A percentile compares a stretch with the other conserved stretches of the same genome.
Evolutionary conservation across 2,329 filamentous ascomycete species (phyloP).

Genomic region (Blastomyces parvus): DNA sequence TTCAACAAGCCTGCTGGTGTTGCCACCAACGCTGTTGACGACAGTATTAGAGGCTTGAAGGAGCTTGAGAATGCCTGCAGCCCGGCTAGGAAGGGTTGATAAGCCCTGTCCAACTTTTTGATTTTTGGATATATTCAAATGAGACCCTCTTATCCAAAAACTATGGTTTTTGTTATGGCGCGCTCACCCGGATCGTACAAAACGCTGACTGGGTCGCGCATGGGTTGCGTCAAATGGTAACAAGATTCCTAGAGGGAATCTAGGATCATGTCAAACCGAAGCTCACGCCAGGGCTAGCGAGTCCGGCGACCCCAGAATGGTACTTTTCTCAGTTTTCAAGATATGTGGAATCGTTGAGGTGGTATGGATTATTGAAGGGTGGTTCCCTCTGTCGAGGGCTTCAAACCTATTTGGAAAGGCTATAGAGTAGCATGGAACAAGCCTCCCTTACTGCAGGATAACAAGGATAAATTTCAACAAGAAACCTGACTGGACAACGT

Average conservation of each 20-base stretch:
- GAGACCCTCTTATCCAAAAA: background rate
- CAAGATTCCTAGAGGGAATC: background rate
- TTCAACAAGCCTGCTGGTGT: conserved; percentile 44
- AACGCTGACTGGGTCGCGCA: background rate
- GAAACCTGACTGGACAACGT: background rate
- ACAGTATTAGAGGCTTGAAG: conserved; percentile 58
- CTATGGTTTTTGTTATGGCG: background rate
- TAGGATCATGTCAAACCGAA: background rate
- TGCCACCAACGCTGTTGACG: conserved; percentile 53
- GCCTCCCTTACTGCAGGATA: background rate
- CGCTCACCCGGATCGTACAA: background rate
- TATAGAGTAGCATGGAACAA: background rate
- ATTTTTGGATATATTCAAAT: background rate
- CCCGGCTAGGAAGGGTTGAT: conserved; percentile 4
- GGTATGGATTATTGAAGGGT: background rate
- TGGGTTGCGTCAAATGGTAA: background rate
- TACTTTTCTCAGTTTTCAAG: background rate
- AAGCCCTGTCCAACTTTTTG: background rate
- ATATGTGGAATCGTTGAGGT: background rate
- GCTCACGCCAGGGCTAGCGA: background rate
- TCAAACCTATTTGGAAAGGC: background rate
- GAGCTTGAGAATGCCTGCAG: conserved; percentile 57
- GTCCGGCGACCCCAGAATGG: background rate
- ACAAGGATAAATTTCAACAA: background rate
- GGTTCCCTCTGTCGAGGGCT: background rate